Evolutionary conservation across 768 basidiomycete genomes (phyloP).

Genomic region (Aureoboletus auriporus): DNA sequence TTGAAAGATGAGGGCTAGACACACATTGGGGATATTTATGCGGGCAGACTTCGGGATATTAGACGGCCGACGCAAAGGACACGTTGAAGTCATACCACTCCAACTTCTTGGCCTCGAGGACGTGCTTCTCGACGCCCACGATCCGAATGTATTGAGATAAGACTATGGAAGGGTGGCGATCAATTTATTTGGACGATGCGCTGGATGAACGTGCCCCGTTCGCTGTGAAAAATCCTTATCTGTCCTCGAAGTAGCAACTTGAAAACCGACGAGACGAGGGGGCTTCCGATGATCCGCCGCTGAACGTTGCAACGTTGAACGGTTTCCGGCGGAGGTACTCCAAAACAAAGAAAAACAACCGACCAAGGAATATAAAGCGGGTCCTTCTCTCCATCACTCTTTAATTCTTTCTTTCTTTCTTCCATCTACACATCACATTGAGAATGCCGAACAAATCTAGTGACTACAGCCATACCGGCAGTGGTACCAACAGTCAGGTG

Average conservation of each 20-base stretch:
- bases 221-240: no score
- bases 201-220: no score
- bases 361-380: conserved; percentile 7
- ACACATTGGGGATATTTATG: conserved; percentile 17
- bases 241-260: background rate
- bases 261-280: no score
- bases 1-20: conserved; percentile 7
- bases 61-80: background rate
- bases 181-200: no score
- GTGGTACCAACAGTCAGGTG: conserved; percentile 52
- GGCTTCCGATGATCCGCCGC: no score
- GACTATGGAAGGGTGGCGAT: background rate
- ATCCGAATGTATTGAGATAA: background rate
- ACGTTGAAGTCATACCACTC: conserved; percentile 12
- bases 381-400: accelerated
- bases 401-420: background rate
- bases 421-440: background rate
- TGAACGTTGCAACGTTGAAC: no score
- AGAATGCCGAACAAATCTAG: conserved; percentile 22
- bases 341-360: conserved; percentile 12
- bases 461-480: conserved; percentile 40
- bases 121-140: background rate
- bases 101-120: conserved; percentile 17
- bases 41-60: conserved; percentile 5
- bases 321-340: background rate